Evolutionary conservation across 768 basidiomycete species (phyloP).

Genomic region (Boletus bicolor): DNA sequence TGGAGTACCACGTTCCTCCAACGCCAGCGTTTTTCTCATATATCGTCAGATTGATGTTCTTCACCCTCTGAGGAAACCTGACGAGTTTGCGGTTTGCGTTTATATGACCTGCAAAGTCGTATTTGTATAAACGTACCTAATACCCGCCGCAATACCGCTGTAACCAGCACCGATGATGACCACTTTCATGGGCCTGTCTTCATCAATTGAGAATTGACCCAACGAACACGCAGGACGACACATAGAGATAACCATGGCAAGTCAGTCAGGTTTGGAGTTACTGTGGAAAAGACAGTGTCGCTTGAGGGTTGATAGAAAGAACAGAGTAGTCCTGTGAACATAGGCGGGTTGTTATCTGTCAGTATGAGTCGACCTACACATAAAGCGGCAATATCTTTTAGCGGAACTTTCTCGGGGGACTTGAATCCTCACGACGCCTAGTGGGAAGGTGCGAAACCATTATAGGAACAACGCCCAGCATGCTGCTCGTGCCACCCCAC

Average conservation of each 20-base stretch:
- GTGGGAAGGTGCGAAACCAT: not conserved
- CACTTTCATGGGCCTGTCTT: conserved; percentile 51
- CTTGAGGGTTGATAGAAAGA: not conserved
- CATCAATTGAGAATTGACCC: conserved; percentile 50
- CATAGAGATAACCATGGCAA: not conserved
- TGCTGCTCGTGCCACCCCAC: too few species aligned
- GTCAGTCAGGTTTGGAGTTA: too few species aligned
- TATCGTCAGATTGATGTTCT: conserved; percentile 52
- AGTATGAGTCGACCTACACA: not conserved
- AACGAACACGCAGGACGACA: conserved; percentile 19
- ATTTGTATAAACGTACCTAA: conserved; percentile 37
- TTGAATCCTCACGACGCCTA: too few species aligned
- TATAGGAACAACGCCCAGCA: not conserved
- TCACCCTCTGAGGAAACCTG: conserved; percentile 51
- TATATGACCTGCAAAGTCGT: not conserved
- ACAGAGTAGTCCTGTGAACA: not conserved
- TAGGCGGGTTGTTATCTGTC: not conserved
- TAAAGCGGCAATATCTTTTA: not conserved
- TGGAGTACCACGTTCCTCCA: conserved; percentile 61
- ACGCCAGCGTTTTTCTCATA: conserved; percentile 60
- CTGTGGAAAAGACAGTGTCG: not conserved
- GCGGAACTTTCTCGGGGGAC: not conserved
- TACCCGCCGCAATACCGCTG: conserved; percentile 57
- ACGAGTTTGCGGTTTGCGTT: not conserved
- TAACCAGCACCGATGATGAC: conserved; percentile 58